phyloP scores from a whole-genome alignment of 2,329 filamentous ascomycete species.

The Sporothrix brasiliensis region DNA sequence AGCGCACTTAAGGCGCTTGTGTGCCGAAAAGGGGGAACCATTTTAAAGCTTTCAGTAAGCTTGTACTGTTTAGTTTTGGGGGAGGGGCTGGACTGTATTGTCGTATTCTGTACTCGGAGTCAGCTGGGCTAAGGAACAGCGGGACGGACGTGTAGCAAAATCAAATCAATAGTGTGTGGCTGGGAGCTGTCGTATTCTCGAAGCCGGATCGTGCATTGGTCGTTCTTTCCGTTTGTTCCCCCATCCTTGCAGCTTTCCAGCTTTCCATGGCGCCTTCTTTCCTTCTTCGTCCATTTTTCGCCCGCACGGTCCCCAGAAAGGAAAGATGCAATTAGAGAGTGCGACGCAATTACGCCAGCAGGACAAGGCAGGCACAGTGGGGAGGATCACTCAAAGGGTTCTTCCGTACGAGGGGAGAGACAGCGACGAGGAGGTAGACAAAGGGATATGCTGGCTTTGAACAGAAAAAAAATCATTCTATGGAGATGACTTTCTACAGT shows the following conservation, averaged over 20 bases:
- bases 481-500: background rate
- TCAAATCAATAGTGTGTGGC: constrained; percentile 17
- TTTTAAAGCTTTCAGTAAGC: too few relatives aligned
- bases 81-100: background rate
- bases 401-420: background rate
- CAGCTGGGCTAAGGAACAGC: constrained; percentile 11
- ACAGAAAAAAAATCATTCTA: background rate
- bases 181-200: too few relatives aligned
- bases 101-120: too few relatives aligned
- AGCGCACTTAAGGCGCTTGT: background rate
- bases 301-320: constrained; percentile 1
- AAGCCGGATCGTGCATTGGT: too few relatives aligned
- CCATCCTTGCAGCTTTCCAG: too few relatives aligned
- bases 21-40: too few relatives aligned
- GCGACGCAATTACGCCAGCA: too few relatives aligned
- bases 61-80: too few relatives aligned
- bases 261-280: background rate
- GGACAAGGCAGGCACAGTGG: constrained; percentile 1
- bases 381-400: background rate
- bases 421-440: background rate
- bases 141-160: constrained; percentile 9
- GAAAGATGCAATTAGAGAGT: background rate
- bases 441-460: background rate
- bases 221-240: too few relatives aligned
- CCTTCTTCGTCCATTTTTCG: background rate